Conservation (phyloP, 2,329 filamentous ascomycete species). For the Colletotrichum liriopes region DNA sequence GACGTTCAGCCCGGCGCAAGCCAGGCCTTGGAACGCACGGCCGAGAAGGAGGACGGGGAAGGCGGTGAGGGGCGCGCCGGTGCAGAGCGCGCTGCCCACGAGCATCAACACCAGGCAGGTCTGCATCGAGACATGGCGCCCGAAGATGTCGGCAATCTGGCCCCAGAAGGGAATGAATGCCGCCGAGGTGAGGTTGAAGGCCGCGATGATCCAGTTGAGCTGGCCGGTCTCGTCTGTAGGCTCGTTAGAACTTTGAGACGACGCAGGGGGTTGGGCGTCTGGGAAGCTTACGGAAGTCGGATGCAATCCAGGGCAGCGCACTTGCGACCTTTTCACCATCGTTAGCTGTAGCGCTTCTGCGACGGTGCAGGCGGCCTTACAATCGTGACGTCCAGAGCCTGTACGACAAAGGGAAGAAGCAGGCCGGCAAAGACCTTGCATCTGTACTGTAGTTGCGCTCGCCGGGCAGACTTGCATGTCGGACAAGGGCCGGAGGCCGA, state of each 20-base stretch:
- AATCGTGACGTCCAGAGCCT: slow-evolving; percentile 77
- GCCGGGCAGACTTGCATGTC: slow-evolving; percentile 54
- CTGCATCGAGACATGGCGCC: slow-evolving; percentile 73
- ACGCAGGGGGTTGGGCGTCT: too few relatives aligned
- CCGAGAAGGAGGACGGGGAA: slow-evolving; percentile 76
- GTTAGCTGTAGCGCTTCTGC: not conserved
- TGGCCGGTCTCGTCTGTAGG: slow-evolving; percentile 64
- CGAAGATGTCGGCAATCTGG: slow-evolving; percentile 76
- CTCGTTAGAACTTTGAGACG: slow-evolving; percentile 44
- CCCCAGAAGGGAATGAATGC: slow-evolving; percentile 78
- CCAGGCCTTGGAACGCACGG: slow-evolving; percentile 74
- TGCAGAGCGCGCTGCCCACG: slow-evolving; percentile 74
- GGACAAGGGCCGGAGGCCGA: slow-evolving; percentile 44
- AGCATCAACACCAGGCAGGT: slow-evolving; percentile 72
- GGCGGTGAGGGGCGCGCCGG: slow-evolving; percentile 66
- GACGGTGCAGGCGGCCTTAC: slow-evolving; percentile 45
- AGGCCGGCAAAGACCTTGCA: slow-evolving; percentile 74
- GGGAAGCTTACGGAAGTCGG: slow-evolving; percentile 65
- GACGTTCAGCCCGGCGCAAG: slow-evolving; percentile 74
- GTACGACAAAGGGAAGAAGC: slow-evolving; percentile 72
- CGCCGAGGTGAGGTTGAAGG: slow-evolving; percentile 78
- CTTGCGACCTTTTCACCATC: slow-evolving; percentile 51
- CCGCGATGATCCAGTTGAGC: slow-evolving; percentile 79
- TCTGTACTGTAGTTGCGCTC: slow-evolving; percentile 60
- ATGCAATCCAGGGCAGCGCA: slow-evolving; percentile 69